Conservation (phyloP, 169 alveolate genomes). For the Plasmodium vivax region DNA sequence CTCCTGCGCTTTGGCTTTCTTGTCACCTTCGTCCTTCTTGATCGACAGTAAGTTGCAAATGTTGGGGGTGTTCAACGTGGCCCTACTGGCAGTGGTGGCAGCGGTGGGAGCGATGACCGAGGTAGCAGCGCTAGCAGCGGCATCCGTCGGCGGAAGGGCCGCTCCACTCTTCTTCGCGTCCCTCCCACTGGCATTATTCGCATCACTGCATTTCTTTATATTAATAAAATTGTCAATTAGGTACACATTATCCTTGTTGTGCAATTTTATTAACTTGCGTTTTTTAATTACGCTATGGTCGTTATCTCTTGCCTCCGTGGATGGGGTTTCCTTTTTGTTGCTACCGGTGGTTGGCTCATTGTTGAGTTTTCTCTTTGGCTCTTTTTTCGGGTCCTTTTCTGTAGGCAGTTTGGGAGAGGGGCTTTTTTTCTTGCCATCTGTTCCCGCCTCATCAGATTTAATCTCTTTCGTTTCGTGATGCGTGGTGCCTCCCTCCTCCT, state of each 20-base stretch:
- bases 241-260: slow-evolving; percentile 42
- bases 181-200: background rate
- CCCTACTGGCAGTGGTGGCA: background rate
- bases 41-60: slow-evolving; percentile 10
- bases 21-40: slow-evolving; percentile 4
- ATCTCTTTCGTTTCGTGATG: background rate
- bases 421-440: background rate
- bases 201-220: slow-evolving; percentile 12
- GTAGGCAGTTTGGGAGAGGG: background rate
- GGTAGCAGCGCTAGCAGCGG: background rate
- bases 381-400: slow-evolving; percentile 6
- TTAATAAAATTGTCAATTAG: slow-evolving; percentile 35
- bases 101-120: background rate
- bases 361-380: background rate
- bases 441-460: background rate
- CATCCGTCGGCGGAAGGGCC: background rate
- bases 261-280: slow-evolving; percentile 27
- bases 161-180: background rate
- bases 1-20: background rate
- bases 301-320: slow-evolving; percentile 21
- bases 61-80: slow-evolving; percentile 15
- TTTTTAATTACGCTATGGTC: slow-evolving; percentile 25
- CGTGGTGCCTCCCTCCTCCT: background rate
- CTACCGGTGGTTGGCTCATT: background rate
- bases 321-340: background rate